These are phyloP conservation scores for Abrus pulchellus DNA, from an alignment of 306 rosid genomes.

Conservation along the genomic window DNA sequence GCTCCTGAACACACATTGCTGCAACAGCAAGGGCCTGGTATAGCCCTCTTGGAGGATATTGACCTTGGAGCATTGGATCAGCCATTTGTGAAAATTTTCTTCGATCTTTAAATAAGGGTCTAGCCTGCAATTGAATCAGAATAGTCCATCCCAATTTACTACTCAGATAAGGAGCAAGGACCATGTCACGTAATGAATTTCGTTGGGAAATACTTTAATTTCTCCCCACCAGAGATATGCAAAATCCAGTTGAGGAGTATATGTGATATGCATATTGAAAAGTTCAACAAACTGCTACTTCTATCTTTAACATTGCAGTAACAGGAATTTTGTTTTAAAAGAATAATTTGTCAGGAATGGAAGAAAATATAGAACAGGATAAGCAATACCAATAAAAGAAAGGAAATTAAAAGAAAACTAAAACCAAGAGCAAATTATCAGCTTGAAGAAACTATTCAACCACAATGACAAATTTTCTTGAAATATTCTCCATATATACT, in stretches of 20 bases:
- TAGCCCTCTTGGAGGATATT: constrained; percentile 85
- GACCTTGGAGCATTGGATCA: constrained; percentile 91
- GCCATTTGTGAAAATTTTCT: constrained; percentile 88
- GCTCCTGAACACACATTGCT: constrained; percentile 98
- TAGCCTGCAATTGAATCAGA: constrained; percentile 70
- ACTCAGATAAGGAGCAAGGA: constrained; percentile 17
- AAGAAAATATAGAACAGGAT: constrained; percentile 6
- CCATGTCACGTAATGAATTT: constrained; percentile 20
- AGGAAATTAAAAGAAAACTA: constrained; percentile 14
- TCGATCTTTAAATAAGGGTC: constrained; percentile 83
- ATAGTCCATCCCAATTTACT: constrained; percentile 31
- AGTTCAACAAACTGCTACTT: not conserved
- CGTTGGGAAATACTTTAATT: not conserved
- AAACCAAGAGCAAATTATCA: constrained; percentile 11
- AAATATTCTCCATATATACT: not conserved
- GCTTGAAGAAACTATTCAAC: not conserved
- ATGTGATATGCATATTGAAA: constrained; percentile 12
- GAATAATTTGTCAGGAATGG: not conserved
- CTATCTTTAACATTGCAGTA: not conserved
- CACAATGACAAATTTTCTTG: constrained; percentile 2
- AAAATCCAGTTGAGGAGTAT: not conserved
- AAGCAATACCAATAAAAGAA: constrained; percentile 6
- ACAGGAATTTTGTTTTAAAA: not conserved
- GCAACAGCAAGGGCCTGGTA: constrained; percentile 98
- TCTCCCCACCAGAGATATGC: constrained; percentile 4